phyloP scores from a whole-genome alignment of 208 protist species.

The Leishmania gerbilli region DNA sequence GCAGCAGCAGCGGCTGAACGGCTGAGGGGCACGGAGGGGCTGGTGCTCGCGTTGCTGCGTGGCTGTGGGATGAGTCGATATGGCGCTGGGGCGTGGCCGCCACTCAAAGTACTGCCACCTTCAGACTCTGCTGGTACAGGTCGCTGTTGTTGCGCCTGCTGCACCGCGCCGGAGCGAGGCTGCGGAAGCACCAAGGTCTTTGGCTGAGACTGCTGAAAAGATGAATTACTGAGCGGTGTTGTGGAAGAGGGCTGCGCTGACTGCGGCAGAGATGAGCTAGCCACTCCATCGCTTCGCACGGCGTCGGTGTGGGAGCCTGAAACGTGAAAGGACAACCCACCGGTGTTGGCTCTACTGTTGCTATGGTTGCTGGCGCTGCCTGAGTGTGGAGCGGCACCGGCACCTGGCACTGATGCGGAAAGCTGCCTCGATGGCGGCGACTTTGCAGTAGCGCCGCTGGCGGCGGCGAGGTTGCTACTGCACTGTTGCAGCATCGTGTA shows the following conservation, averaged over 20 bases:
- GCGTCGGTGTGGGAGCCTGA: neutral
- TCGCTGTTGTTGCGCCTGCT: slow-evolving; percentile 1
- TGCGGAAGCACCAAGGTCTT: neutral
- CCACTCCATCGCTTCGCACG: neutral
- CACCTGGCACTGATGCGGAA: neutral
- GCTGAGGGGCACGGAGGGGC: neutral
- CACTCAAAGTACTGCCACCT: neutral
- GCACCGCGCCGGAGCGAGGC: slow-evolving; percentile 2
- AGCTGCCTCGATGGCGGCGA: neutral
- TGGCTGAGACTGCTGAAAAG: slow-evolving; percentile 1
- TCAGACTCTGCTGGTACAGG: neutral
- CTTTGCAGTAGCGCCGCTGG: neutral
- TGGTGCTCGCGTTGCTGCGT: slow-evolving; percentile 1
- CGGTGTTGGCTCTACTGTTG: neutral
- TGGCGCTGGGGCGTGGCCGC: neutral
- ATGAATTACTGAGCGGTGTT: neutral
- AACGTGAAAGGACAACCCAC: neutral
- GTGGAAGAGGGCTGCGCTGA: neutral
- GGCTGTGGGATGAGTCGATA: slow-evolving; percentile 6
- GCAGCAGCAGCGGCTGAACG: neutral
- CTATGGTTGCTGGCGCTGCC: neutral
- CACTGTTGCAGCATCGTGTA: slow-evolving; percentile 15
- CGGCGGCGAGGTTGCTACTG: neutral
- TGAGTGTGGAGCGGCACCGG: neutral
- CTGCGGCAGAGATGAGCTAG: neutral